Evolutionary conservation across 2,329 filamentous ascomycete species (phyloP).

Genomic region (Arthroderma uncinatum): DNA sequence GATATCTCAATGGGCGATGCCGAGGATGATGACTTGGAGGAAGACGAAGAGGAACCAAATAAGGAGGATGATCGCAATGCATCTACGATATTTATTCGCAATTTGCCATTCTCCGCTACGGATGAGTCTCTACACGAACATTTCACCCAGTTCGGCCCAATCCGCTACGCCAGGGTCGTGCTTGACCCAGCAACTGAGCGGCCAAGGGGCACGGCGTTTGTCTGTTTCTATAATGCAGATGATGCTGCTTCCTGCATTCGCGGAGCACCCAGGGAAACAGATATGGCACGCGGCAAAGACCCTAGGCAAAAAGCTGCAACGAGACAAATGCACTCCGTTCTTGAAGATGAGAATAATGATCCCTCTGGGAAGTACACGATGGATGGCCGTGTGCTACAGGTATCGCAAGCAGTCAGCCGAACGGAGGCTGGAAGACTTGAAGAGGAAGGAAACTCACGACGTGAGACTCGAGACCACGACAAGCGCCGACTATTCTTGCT

Average conservation of each 20-base stretch:
- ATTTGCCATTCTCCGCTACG: constrained; percentile 77
- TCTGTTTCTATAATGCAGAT: constrained; percentile 71
- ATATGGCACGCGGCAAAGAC: constrained; percentile 32
- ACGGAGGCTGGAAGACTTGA: constrained; percentile 66
- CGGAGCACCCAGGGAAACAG: constrained; percentile 51
- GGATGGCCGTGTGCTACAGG: constrained; percentile 74
- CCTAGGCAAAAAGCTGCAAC: constrained; percentile 30
- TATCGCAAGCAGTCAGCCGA: constrained; percentile 76
- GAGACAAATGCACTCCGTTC: constrained; percentile 63
- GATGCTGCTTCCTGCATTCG: constrained; percentile 69
- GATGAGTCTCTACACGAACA: constrained; percentile 75
- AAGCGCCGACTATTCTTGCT: constrained; percentile 84
- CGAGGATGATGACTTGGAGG: constrained; percentile 36
- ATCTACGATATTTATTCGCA: constrained; percentile 81
- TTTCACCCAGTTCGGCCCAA: constrained; percentile 75
- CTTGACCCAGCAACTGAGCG: constrained; percentile 75
- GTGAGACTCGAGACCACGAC: constrained; percentile 64
- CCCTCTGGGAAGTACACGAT: constrained; percentile 77
- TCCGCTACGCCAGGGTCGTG: constrained; percentile 85
- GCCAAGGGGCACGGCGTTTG: constrained; percentile 85
- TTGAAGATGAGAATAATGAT: constrained; percentile 77
- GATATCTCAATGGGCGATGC: constrained; percentile 28
- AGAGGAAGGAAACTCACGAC: constrained; percentile 52
- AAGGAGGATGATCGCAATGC: constrained; percentile 47
- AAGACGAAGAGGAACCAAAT: constrained; percentile 34